Percentiles rank a stretch among this genome's conserved stretches.
Conservation (phyloP, 768 basidiomycete genomes). For the Calocera cornea region DNA sequence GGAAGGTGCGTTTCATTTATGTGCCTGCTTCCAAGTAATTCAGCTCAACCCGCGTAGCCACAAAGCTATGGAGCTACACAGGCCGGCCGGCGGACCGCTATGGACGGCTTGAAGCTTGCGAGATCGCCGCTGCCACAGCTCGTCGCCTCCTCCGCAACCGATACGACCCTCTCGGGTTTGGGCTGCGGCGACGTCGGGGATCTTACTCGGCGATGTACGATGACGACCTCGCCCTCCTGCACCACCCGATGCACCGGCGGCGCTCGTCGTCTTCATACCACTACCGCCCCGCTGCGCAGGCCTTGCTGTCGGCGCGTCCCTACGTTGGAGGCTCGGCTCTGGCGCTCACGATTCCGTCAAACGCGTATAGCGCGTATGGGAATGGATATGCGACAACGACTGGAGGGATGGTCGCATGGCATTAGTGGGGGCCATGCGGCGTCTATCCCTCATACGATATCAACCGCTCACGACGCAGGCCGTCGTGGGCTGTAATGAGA, state of each 20-base stretch:
- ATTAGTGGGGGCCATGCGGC: neutral
- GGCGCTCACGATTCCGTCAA: neutral
- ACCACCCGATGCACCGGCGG: neutral
- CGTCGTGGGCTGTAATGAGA: neutral
- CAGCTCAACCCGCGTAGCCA: constrained; percentile 34
- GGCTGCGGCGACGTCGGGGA: neutral
- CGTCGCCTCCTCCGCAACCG: constrained; percentile 35
- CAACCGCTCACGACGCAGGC: neutral
- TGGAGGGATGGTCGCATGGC: neutral
- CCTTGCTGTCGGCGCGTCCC: neutral
- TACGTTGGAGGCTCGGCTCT: neutral
- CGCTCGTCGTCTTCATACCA: neutral
- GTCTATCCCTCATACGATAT: neutral
- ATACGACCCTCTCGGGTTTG: neutral
- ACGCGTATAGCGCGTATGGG: neutral
- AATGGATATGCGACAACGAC: constrained; percentile 2
- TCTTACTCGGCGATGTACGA: neutral
- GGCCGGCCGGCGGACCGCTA: constrained; percentile 34
- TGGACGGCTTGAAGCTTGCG: constrained; percentile 39
- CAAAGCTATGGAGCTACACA: constrained; percentile 41
- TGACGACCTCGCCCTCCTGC: neutral
- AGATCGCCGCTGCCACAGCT: constrained; percentile 56
- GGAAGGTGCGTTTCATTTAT: constrained; percentile 37
- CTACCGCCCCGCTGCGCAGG: neutral
- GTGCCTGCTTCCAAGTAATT: neutral